Conservation (phyloP, 331 rosid species). For the Malus hybrid region DNA sequence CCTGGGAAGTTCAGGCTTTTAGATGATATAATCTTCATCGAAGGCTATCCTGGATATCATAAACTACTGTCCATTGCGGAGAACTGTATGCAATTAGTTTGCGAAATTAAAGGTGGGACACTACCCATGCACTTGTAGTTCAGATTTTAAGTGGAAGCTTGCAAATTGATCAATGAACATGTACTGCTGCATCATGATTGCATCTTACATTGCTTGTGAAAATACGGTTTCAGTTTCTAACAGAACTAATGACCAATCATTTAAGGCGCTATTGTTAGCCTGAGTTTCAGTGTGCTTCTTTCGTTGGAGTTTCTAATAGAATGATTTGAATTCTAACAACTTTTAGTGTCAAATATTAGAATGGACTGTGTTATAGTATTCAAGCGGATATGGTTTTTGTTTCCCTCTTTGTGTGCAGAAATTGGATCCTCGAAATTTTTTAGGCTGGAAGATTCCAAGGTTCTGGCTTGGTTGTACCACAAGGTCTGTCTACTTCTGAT, state of each 20-base stretch:
- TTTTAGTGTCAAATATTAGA: neutral
- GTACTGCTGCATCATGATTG: neutral
- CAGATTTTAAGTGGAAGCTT: conserved; percentile 5
- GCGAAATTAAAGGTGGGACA: conserved; percentile 64
- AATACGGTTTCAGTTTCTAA: neutral
- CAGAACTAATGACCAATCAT: neutral
- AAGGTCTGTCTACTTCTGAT: conserved; percentile 47
- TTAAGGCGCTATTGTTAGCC: neutral
- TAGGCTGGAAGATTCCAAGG: conserved; percentile 93
- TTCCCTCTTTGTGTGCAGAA: conserved; percentile 31
- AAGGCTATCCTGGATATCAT: conserved; percentile 76
- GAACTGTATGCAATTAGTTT: conserved; percentile 76
- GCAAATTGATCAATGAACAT: neutral
- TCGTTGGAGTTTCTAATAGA: neutral
- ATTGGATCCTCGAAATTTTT: conserved; percentile 70
- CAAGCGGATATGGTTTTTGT: neutral
- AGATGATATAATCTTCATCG: conserved; percentile 72
- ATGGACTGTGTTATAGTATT: neutral
- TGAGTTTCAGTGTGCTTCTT: neutral
- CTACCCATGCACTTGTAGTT: neutral
- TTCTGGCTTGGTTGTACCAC: conserved; percentile 63
- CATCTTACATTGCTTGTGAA: neutral
- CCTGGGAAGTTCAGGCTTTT: conserved; percentile 82
- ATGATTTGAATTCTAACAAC: neutral
- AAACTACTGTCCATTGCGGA: conserved; percentile 55